Base-by-base conservation (phyloP, 352 stramenopile genomes). In the Globisporangium paroecandrum region DNA sequence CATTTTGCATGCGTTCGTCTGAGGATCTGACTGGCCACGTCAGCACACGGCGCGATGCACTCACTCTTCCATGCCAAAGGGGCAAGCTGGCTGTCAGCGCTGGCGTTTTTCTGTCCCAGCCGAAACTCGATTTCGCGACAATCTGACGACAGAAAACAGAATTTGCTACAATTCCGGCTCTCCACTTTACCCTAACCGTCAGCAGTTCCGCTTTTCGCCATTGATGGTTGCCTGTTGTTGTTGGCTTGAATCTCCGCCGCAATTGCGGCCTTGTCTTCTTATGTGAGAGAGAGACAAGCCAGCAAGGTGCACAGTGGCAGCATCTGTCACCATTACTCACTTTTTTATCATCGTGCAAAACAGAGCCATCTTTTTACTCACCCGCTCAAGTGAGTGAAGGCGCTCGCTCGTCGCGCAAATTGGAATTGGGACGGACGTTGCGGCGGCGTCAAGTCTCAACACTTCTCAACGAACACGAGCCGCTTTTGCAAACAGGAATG, bases 51-150 rank as follows among this genome's bases (percentile, higher is more conserved):
- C 5, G 4, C 41, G n/a, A 49, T 12, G 36, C 36, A 46, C 38
- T 46, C 38, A 46, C 38, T 46, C 38, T 20, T 13, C 38, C 38
- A 46, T 15, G 38, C 18, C 38, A 46, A 46, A 6, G 38, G 2
- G 38, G 38, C 12, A 46, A 46, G 38, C 38, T 46, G 38, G 38
- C 5, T 49, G 41, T 49, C 41, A 49, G 13, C 38, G 1, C 12
- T n/a, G 41, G 13, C 41, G 41, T 43, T 53, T 65, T 65, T 65
- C 25, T 65, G 41, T 36, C 25, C 58, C 20, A 29, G 41, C 49
- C 43, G 58, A 64, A 64, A 32, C 46, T 64, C 58, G 58, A 38
- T 64, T 41, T 55, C 25, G 46, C 58, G 43, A 65, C 60, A 65
- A 65, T 27, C 15, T 4, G 25, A 47, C 60, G 60, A 65, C 60